These are phyloP conservation scores for Pilasporangium apinafurcum DNA, from an alignment of 352 stramenopile species.

Conservation along the genomic window DNA sequence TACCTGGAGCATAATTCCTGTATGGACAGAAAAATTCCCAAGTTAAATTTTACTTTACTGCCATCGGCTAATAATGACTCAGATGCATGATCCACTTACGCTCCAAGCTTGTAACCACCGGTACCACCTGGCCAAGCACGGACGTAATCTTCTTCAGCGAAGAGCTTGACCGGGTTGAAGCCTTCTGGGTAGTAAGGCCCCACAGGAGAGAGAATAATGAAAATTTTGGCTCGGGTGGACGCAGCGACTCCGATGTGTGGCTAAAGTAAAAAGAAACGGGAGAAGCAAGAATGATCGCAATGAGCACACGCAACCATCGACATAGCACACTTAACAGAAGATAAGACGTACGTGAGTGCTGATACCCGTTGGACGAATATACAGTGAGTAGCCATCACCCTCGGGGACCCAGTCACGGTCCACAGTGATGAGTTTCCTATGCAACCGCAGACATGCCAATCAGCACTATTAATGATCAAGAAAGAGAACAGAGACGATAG, in stretches of 20 bases:
- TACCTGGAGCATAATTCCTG: conserved; percentile 84
- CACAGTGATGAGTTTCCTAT: conserved; percentile 55
- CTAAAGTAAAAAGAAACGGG: conserved; percentile 18
- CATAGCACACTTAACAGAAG: too few species aligned
- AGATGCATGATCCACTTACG: conserved; percentile 22
- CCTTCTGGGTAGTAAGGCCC: conserved; percentile 98
- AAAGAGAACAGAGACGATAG: not conserved
- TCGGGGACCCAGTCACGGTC: conserved; percentile 93
- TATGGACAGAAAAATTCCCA: not conserved
- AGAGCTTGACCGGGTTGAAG: conserved; percentile 89
- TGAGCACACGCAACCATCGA: too few species aligned
- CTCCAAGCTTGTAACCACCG: conserved; percentile 91
- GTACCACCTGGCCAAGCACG: conserved; percentile 95
- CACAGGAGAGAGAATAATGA: conserved; percentile 94
- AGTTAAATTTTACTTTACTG: too few species aligned
- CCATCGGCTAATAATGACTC: too few species aligned
- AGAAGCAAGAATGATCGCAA: not conserved
- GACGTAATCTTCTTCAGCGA: conserved; percentile 90
- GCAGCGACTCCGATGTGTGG: conserved; percentile 86
- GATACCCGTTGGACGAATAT: conserved; percentile 94
- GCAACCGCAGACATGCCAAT: too few species aligned
- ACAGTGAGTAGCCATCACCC: conserved; percentile 95
- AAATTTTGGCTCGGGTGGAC: conserved; percentile 90
- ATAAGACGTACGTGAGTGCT: conserved; percentile 61
- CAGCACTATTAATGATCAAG: too few species aligned